Evolutionary conservation across 1,284 basidiomycete genomes (phyloP), one percentile per base, ranked within the genome.

Genomic region (Rhodotorula glutinis): DNA sequence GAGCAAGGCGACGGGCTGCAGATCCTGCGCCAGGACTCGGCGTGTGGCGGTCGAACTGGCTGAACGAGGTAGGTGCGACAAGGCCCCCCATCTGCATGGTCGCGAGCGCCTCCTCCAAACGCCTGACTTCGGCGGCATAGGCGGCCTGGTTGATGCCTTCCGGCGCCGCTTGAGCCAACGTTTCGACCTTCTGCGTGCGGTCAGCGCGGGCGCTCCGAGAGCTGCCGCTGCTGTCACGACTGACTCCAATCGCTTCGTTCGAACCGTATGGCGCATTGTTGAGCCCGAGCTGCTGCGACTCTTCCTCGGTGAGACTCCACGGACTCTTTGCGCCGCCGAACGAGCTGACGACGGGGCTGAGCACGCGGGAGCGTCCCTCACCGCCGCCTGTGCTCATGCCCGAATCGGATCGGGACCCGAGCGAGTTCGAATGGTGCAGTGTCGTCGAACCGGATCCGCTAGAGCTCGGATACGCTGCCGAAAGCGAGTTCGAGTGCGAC

Each of bases 291-390:
- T 66, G 66, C 63, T 73, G 71, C 51, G 66, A 66, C 60, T 73
- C 71, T 46, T 66, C 71, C 52, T 65, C 69, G 2, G 71, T 73
- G 53, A 69, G 69, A 49, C 71, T 73, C 71, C 71, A 73, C 0
- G 71, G 71, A 33, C 69, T 73, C 43, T 60, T 58, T 11, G 52
- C 30, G 1, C 63, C 56, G 9, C 60, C 64, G n/a, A 66, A 63
- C 9, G 25, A 51, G 60, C 44, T 67, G 54, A 63, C 52, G 43
- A 68, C 66, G 8, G 69, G 66, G 41, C 66, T 68, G n/a, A 68
- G 55, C 2, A 51, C 55, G 30, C 27, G 49, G 33, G 30, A 33
- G 17, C 52, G 25, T 25, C 29, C 62, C 27, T 51, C 49, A 27
- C 25, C 49, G 49, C 46, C 46, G 46, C 46, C 46, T 19, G 49